Base-by-base conservation (phyloP, 257 asterid species). In the Ligustrum vulgare region DNA sequence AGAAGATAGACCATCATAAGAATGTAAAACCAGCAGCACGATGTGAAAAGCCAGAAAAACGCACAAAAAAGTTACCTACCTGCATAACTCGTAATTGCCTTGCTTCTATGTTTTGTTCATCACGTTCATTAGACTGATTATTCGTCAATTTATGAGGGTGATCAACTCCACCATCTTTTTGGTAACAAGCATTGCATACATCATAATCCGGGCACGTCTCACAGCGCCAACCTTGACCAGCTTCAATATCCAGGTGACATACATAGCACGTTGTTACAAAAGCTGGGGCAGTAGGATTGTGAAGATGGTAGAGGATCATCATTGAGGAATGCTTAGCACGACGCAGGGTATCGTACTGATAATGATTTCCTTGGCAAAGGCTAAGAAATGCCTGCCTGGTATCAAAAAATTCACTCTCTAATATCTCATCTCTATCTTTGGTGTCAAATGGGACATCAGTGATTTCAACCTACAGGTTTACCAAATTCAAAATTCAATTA, bases 301-400 rank as follows among this genome's bases (percentile, higher is more conserved):
- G 98, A 80, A 92, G 97, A 85, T 94, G 98, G 84, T 92, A 94
- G 79, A 94, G 98, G 82, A 94, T 96, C 99, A 94, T 94, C 96
- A 94, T 92, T 33, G 99, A 95, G 37, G 99, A 95, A 86, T 95
- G 98, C 84, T 95, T 95, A 58, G 99, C 99, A 47, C 99, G 94
- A 11, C 98, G 94, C 56, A 93, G 95, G 65, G 99, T 95, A 83
- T 95, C 99, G 43, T 92, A 95, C 83, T 92, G 98, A 84, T 93
- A 95, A 80, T 91, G 98, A 81, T 95, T 95, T 85, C 98, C 98
- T 85, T 93, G 98, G 83, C 99, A 95, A 47, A 95, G 97, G 76
- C 97, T 93, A 49, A 95, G 90, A 75, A 91, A 95, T 32, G 99
- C 97, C 87, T 95, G 99, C 78, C 99, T 93, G 18, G 98, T 95